Base-by-base conservation (phyloP, 2,329 filamentous ascomycete species). In the Diaporthe capsici region DNA sequence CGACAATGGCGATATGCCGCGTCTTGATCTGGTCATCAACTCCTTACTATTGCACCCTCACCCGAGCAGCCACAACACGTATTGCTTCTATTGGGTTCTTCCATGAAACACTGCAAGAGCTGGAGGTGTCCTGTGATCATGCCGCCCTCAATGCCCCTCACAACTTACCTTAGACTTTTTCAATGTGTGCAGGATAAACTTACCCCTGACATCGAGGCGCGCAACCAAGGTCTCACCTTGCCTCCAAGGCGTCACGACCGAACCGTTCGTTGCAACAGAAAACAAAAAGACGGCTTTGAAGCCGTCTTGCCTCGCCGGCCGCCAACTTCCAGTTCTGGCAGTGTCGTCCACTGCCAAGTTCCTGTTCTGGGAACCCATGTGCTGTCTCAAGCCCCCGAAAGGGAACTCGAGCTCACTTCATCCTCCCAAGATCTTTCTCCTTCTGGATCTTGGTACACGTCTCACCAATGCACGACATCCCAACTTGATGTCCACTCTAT, bases 381-480 rank as follows among this genome's bases (percentile, higher is more conserved):
- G 47, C 34, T 55, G 49, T 55, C 22, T 55, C 31, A 22, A 42
- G 25, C 65, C 65, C n/a, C 22, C n/a, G 34, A 55, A 42, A 7
- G 42, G 65, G 7, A 55, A 42, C 49, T 17, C 49, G 39, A 42
- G 28, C 34, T 55, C 28, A n/a, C 31, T 25, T 17, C 34, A 42
- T 51, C 65, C 49, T 42, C 49, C 65, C 65, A 55, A 55, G 31
- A 49, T 55, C 49, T 42, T 28, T 31, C 65, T 70, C 65, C 5
- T 25, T 22, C 34, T 42, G 49, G 34, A 55, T 55, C 65, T 70
- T 70, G 49, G 65, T 42, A 28, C 65, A 70, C 34, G 65, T 70
- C 49, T 55, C 65, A 70, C 65, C 34, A 70, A 70, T 70, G 65
- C 65, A 70, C 49, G 15, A 55, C 65, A 42, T 53, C 65, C 34